Evolutionary conservation across 257 asterid species (phyloP).

Genomic region (Lycium ferocissimum): DNA sequence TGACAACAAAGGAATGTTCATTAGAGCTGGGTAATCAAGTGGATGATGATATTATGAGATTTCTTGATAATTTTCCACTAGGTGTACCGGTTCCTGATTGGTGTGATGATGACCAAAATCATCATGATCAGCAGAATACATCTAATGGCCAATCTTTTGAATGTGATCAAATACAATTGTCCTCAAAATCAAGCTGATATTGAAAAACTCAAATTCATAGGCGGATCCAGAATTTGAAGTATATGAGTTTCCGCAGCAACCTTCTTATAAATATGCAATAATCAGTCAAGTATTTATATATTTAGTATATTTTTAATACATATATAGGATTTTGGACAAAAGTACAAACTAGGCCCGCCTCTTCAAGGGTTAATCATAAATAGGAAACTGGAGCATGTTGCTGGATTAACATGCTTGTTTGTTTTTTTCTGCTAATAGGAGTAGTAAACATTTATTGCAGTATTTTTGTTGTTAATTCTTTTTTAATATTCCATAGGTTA

Average conservation of each 20-base stretch:
- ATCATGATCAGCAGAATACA: slow-evolving; percentile 22
- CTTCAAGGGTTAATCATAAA: slow-evolving; percentile 37
- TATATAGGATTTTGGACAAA: background rate
- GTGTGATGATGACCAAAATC: slow-evolving; percentile 41
- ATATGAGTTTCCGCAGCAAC: background rate
- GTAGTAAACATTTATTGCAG: background rate
- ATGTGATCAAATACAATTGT: slow-evolving; percentile 41
- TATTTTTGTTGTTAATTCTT: background rate
- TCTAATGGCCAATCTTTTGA: slow-evolving; percentile 23
- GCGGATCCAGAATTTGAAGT: background rate
- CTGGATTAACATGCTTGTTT: slow-evolving; percentile 54
- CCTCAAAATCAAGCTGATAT: slow-evolving; percentile 36
- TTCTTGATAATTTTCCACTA: slow-evolving; percentile 66
- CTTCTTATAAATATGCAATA: background rate
- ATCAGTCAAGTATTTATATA: background rate
- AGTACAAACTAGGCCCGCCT: slow-evolving; percentile 38
- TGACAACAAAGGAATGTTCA: slow-evolving; percentile 29
- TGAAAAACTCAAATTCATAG: slow-evolving; percentile 2
- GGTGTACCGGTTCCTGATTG: slow-evolving; percentile 62
- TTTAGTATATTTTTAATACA: background rate
- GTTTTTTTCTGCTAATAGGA: slow-evolving; percentile 32
- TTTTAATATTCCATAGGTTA: background rate
- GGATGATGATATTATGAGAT: slow-evolving; percentile 64
- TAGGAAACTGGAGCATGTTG: slow-evolving; percentile 46
- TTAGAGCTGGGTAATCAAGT: slow-evolving; percentile 37